These are phyloP conservation scores for Geranium rotundifolium DNA, from an alignment of 345 rosid species.

Conservation along the genomic window DNA sequence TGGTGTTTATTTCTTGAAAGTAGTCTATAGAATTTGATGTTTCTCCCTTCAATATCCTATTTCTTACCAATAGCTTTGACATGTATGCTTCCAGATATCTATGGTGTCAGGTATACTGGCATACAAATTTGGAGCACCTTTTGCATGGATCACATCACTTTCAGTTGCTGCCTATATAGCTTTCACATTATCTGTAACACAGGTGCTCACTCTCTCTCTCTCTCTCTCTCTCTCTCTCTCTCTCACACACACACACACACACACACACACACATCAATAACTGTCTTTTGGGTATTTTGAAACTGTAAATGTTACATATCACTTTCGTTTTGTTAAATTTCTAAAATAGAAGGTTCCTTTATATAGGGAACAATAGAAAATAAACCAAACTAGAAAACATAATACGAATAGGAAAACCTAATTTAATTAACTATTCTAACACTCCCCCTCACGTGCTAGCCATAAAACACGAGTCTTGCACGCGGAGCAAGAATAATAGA, in stretches of 20 bases:
- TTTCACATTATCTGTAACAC: constrained; percentile 82
- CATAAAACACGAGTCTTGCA: too few relatives aligned
- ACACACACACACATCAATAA: too few relatives aligned
- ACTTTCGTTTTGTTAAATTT: too few relatives aligned
- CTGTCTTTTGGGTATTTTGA: too few relatives aligned
- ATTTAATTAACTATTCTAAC: too few relatives aligned
- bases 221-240: background rate
- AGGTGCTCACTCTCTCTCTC: constrained; percentile 32
- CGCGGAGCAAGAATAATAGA: too few relatives aligned
- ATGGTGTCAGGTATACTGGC: constrained; percentile 96
- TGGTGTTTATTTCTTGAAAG: background rate
- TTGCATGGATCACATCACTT: constrained; percentile 96
- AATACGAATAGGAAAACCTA: too few relatives aligned
- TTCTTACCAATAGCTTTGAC: constrained; percentile 28
- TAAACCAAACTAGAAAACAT: too few relatives aligned
- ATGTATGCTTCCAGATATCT: constrained; percentile 64
- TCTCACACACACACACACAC: background rate
- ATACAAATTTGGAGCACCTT: constrained; percentile 88
- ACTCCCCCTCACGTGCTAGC: too few relatives aligned
- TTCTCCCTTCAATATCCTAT: constrained; percentile 11
- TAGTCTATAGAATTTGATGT: constrained; percentile 4
- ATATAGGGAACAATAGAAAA: too few relatives aligned
- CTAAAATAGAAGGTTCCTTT: too few relatives aligned
- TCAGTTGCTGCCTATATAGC: constrained; percentile 76
- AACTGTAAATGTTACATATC: too few relatives aligned